Base-by-base conservation (phyloP, 106 monocot genomes). In the Xerophyta viscosa region DNA sequence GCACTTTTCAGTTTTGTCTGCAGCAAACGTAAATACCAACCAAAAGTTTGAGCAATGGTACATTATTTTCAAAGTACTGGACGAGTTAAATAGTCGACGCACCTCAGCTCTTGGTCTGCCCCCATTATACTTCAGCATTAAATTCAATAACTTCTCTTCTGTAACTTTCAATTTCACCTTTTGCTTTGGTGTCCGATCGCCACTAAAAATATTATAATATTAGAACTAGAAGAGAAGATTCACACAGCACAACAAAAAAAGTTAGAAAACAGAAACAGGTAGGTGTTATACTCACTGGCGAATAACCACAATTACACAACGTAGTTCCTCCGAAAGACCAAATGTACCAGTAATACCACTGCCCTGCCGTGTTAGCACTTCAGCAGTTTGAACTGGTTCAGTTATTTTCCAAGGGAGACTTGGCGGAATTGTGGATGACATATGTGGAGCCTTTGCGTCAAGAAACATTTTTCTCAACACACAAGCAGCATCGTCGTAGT, bases 1-100 rank as follows among this genome's bases (percentile, higher is more conserved):
- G 96, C 96, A 82, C 96, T 98, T 79, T 98, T 98, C 23, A 98
- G 96, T 65, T 98, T 98, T 79, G 96, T 98, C 96, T 98, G 48
- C 27, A 72, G 61, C 6, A 48, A 29, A 17, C 17, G 36, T 31
- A 28, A 24, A 27, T 28, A 46, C 20, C 8, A 19, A 19, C 2
- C n/a, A 20, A 46, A 46, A 20, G 46, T 6, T 18, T 46, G 3
- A 3, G 8, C 20, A 46, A 46, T 2, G 18, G n/a, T n/a, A n/a
- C n/a, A n/a, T n/a, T n/a, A n/a, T n/a, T n/a, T n/a, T n/a, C n/a
- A n/a, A n/a, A n/a, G n/a, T n/a, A n/a, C n/a, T n/a, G n/a, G n/a
- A n/a, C n/a, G n/a, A n/a, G n/a, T n/a, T n/a, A n/a, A n/a, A n/a
- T n/a, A n/a, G n/a, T n/a, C n/a, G 2, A 47, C 31, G 20, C 56